Conservation (phyloP, 495 filamentous ascomycete species). For the Xylaria intraflava region DNA sequence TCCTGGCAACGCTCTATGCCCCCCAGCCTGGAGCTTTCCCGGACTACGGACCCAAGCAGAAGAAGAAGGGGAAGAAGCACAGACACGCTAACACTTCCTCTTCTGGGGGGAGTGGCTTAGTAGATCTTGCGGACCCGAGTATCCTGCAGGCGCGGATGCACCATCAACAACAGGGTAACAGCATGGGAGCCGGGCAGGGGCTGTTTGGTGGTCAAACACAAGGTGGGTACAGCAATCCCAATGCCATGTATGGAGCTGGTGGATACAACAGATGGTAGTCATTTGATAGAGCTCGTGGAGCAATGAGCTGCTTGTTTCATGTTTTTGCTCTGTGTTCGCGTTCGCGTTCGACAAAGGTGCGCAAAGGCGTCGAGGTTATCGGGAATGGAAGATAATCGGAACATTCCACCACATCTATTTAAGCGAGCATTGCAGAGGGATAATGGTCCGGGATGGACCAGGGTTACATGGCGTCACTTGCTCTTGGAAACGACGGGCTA, state of each 20-base stretch:
- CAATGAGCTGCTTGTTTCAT: constrained; percentile 17
- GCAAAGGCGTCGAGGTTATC: constrained; percentile 33
- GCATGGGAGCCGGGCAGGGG: constrained; percentile 76
- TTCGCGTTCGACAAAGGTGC: constrained; percentile 22
- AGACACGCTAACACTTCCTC: constrained; percentile 99
- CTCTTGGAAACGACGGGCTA: constrained; percentile 37
- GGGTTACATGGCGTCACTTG: constrained; percentile 34
- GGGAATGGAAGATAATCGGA: constrained; percentile 32
- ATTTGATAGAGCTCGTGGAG: constrained; percentile 16
- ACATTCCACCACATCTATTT: constrained; percentile 29
- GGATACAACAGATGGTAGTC: constrained; percentile 68
- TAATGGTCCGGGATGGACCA: constrained; percentile 35
- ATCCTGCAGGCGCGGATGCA: constrained; percentile 98
- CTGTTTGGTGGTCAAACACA: constrained; percentile 86
- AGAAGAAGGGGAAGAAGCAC: constrained; percentile 99
- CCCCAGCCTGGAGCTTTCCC: constrained; percentile 73
- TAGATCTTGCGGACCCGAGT: constrained; percentile 99
- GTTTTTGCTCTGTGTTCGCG: constrained; percentile 7
- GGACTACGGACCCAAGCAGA: constrained; percentile 88
- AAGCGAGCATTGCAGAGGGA: constrained; percentile 33
- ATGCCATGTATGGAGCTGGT: constrained; percentile 73
- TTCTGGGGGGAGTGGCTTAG: constrained; percentile 93
- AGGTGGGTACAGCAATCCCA: constrained; percentile 90
- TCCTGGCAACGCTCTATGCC: constrained; percentile 85
- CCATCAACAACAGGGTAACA: constrained; percentile 61